phyloP scores from a whole-genome alignment of 345 rosid species.

The Mangifera indica region DNA sequence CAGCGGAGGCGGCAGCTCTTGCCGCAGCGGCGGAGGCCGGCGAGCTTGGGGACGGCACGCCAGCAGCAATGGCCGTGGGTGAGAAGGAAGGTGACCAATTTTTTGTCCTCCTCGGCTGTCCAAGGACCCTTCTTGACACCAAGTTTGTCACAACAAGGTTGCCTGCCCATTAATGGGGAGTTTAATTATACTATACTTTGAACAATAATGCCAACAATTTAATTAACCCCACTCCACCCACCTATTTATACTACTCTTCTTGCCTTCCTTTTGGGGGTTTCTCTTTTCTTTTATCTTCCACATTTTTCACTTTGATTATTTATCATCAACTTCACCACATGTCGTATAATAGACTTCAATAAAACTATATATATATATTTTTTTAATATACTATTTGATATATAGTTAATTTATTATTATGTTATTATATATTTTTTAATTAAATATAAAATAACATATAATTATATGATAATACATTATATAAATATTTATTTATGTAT shows the following conservation, averaged over 20 bases:
- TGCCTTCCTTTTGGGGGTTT: constrained; percentile 23
- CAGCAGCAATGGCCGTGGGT: constrained; percentile 73
- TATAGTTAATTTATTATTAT: no score
- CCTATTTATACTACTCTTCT: constrained; percentile 40
- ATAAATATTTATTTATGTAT: no score
- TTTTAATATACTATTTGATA: no score
- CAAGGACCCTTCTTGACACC: constrained; percentile 79
- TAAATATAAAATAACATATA: no score
- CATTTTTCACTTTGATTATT: constrained; percentile 3
- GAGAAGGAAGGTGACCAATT: constrained; percentile 56
- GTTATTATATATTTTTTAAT: no score
- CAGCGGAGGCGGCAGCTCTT: constrained; percentile 85
- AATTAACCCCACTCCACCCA: constrained; percentile 31
- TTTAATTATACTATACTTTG: not conserved
- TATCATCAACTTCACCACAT: no score
- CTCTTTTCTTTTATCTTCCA: not conserved
- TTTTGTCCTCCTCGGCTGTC: constrained; percentile 70
- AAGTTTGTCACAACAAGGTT: constrained; percentile 67
- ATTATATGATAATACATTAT: no score
- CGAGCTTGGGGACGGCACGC: constrained; percentile 71
- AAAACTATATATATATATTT: no score
- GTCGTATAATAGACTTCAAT: no score
- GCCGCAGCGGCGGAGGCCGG: constrained; percentile 73
- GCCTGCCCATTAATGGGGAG: constrained; percentile 47
- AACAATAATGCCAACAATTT: constrained; percentile 12